A percentile compares a stretch with the other conserved stretches of the same genome.
These are phyloP conservation scores for Euphorbia celastroides DNA, from an alignment of 441 rosid species.

Conservation along the genomic window DNA sequence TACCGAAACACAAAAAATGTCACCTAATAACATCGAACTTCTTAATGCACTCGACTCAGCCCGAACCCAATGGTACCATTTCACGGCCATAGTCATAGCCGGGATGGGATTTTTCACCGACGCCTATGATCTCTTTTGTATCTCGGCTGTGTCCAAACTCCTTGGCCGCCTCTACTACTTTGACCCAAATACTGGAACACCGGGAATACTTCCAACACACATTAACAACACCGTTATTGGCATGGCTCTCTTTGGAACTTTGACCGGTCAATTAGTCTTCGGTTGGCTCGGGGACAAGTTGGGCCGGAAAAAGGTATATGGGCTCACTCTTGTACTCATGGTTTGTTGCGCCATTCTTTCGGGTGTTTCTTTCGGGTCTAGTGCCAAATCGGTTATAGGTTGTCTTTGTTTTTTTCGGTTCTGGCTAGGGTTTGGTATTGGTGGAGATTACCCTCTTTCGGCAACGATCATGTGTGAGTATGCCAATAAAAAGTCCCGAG, in stretches of 20 bases:
- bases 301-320: conserved; percentile 55
- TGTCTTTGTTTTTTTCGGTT: conserved; percentile 72
- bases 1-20: conserved; percentile 12
- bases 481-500: conserved; percentile 62
- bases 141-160: conserved; percentile 55
- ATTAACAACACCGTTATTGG: conserved; percentile 47
- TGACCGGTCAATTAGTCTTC: conserved; percentile 53
- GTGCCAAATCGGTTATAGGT: conserved; percentile 39
- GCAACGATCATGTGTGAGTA: conserved; percentile 75
- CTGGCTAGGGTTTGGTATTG: conserved; percentile 76
- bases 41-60: conserved; percentile 56
- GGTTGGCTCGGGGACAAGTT: conserved; percentile 72
- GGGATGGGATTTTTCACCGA: conserved; percentile 85
- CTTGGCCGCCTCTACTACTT: conserved; percentile 62
- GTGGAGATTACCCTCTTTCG: conserved; percentile 76
- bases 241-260: conserved; percentile 60
- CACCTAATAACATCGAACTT: conserved; percentile 29
- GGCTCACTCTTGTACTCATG: conserved; percentile 60
- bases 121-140: conserved; percentile 71
- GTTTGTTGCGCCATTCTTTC: conserved; percentile 48
- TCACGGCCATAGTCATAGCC: conserved; percentile 60
- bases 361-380: conserved; percentile 50
- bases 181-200: conserved; percentile 15
- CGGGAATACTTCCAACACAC: conserved; percentile 37
- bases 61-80: conserved; percentile 53